phyloP scores from a whole-genome alignment of 2,329 filamentous ascomycete species.

The Ampelomyces quisqualis region DNA sequence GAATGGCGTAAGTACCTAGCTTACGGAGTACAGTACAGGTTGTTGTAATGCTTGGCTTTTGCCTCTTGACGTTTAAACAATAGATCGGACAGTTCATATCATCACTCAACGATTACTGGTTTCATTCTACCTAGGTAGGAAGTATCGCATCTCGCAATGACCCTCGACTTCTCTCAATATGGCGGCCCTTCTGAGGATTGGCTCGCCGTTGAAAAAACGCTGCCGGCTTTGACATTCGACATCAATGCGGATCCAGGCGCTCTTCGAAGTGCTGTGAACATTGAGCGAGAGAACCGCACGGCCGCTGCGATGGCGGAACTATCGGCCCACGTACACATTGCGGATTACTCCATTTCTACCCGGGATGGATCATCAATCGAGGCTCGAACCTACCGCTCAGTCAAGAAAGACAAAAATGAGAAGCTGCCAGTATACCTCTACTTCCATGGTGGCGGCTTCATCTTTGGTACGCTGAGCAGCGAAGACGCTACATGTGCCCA shows the following conservation, averaged over 20 bases:
- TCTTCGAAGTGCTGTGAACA: constrained; percentile 23
- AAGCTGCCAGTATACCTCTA: constrained; percentile 53
- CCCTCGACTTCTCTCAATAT: constrained; percentile 32
- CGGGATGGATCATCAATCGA: constrained; percentile 51
- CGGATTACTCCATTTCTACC: constrained; percentile 40
- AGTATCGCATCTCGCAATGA: constrained; percentile 8
- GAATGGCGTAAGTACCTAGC: not conserved
- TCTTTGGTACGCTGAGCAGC: constrained; percentile 55
- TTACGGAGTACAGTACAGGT: too few species aligned
- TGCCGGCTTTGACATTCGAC: constrained; percentile 28
- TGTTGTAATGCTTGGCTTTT: too few species aligned
- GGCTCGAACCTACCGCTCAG: constrained; percentile 52
- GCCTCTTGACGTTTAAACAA: too few species aligned
- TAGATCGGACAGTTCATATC: too few species aligned
- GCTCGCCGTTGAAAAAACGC: constrained; percentile 34
- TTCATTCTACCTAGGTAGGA: not conserved
- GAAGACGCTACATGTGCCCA: constrained; percentile 57
- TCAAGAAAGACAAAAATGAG: constrained; percentile 31
- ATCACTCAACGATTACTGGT: too few species aligned
- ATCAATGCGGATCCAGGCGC: constrained; percentile 15
- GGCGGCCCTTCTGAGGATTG: constrained; percentile 37
- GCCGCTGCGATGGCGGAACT: constrained; percentile 24
- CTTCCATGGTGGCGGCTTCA: constrained; percentile 58
- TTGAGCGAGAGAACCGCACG: constrained; percentile 20
- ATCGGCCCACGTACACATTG: constrained; percentile 22